Evolutionary conservation across 352 stramenopile species (phyloP).

Genomic region (Pythium myriotylum): DNA sequence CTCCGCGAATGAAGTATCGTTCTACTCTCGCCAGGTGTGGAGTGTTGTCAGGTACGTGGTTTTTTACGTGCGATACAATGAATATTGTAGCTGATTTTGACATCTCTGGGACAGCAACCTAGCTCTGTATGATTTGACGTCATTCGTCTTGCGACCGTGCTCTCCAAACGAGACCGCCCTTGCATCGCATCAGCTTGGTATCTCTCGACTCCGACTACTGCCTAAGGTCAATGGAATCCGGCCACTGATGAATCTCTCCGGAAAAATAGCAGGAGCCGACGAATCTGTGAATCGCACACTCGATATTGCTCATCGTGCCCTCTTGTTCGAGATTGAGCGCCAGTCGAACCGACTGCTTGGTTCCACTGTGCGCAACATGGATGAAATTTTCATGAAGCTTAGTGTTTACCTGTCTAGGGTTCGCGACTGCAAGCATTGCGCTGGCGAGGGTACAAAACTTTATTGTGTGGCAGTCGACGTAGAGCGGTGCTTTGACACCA

Average conservation of each 20-base stretch:
- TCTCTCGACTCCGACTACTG: slow-evolving; percentile 60
- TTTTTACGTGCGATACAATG: too few species aligned
- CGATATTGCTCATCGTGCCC: slow-evolving; percentile 56
- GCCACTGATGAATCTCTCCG: slow-evolving; percentile 80
- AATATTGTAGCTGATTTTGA: not conserved
- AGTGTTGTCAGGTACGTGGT: slow-evolving; percentile 56
- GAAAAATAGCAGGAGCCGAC: not conserved
- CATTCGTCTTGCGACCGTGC: slow-evolving; percentile 39
- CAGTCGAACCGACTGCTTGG: slow-evolving; percentile 53
- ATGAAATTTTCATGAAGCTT: slow-evolving; percentile 64
- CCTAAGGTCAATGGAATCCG: slow-evolving; percentile 70
- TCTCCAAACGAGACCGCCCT: slow-evolving; percentile 7
- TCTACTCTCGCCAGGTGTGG: slow-evolving; percentile 73
- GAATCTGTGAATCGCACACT: slow-evolving; percentile 67
- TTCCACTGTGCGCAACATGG: slow-evolving; percentile 60
- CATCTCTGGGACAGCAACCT: slow-evolving; percentile 30
- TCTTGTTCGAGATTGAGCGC: slow-evolving; percentile 68
- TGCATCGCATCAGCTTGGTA: slow-evolving; percentile 35
- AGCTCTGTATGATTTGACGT: slow-evolving; percentile 51
- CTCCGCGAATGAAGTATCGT: slow-evolving; percentile 65
- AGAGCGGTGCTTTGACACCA: slow-evolving; percentile 84
- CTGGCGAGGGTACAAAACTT: slow-evolving; percentile 8
- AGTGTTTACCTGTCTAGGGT: slow-evolving; percentile 39
- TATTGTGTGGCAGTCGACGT: slow-evolving; percentile 78
- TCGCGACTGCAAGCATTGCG: slow-evolving; percentile 1